A percentile compares a stretch with the other conserved stretches of the same genome.
Conservation (phyloP, 2,329 filamentous ascomycete species). For the Botryotinia narcissicola region DNA sequence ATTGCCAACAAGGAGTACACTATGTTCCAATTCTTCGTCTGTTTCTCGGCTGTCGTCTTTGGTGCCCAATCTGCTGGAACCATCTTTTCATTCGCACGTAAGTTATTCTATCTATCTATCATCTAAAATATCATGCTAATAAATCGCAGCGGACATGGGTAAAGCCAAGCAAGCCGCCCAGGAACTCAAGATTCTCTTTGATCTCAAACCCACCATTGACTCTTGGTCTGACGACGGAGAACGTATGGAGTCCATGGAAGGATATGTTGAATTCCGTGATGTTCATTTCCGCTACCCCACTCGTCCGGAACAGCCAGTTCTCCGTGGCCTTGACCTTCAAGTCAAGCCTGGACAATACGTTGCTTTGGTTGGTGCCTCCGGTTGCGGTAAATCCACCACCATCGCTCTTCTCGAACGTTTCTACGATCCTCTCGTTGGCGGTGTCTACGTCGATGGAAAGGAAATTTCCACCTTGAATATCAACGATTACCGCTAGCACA, state of each 20-base stretch:
- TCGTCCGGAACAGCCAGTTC: conserved; percentile 84
- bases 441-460: conserved; percentile 76
- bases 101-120: conserved; percentile 21
- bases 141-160: conserved; percentile 68
- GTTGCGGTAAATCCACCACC: conserved; percentile 91
- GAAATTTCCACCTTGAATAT: conserved; percentile 80
- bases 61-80: conserved; percentile 88
- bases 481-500: conserved; percentile 77
- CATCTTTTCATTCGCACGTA: conserved; percentile 78
- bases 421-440: conserved; percentile 82
- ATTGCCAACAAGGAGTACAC: conserved; percentile 69
- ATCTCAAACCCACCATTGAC: conserved; percentile 78
- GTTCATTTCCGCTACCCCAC: conserved; percentile 96
- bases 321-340: conserved; percentile 75
- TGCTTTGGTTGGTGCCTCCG: conserved; percentile 88
- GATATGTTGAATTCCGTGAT: conserved; percentile 82
- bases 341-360: conserved; percentile 79
- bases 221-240: conserved; percentile 72
- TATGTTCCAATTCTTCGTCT: conserved; percentile 88
- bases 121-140: conserved; percentile 22
- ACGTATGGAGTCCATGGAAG: conserved; percentile 62
- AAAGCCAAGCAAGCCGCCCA: conserved; percentile 84
- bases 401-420: conserved; percentile 91
- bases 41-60: conserved; percentile 84
- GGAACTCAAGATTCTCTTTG: conserved; percentile 79